Base-by-base conservation (phyloP, 345 rosid species). In the Corchorus capsularis region DNA sequence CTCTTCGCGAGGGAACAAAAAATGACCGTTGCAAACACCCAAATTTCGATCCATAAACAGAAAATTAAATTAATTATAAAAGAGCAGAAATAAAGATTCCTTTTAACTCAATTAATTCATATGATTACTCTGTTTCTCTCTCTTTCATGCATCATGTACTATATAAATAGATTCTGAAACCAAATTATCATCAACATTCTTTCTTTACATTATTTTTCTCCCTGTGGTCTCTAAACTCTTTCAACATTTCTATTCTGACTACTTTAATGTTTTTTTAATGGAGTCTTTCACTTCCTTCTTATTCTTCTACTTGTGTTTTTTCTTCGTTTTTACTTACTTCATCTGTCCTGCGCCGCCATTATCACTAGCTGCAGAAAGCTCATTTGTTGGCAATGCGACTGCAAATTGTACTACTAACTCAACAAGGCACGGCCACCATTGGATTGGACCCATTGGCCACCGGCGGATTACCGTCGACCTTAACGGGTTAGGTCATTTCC, bases 381-480 rank as follows among this genome's bases (percentile, higher is more conserved):
- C 27, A 27, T 0, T 16, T 7, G 62, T 70, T 15, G 62, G 17
- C 77, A 57, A 47, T 50, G 67, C 53, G 6, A 68, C 83, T 8
- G 70, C 17, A 47, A 19, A 60, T 37, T 20, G 76, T 6, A 46
- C 81, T 8, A 39, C 75, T 57, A 84, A 84, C 87, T 59, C 82
- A 39, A 79, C 92, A 47, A 57, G 57, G 78, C 85, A 82, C 76
- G 86, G 55, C 72, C 92, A 81, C 78, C 82, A 78, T 68, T 93
- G 99, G 97, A 80, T 90, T 0, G 96, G 93, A 46, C 99, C 99
- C 1, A 73, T 85, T 75, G 98, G 99, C 46, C 84, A 85, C 85
- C 91, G 83, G 35, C 80, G 84, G 57, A 92, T 95, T 84, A 89
- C 91, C 5, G 97, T 95, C 46, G 86, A 87, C 39, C 50, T 83